phyloP scores from a whole-genome alignment of 202 grass and related monocot species.

The Cymbopogon flexuosus region DNA sequence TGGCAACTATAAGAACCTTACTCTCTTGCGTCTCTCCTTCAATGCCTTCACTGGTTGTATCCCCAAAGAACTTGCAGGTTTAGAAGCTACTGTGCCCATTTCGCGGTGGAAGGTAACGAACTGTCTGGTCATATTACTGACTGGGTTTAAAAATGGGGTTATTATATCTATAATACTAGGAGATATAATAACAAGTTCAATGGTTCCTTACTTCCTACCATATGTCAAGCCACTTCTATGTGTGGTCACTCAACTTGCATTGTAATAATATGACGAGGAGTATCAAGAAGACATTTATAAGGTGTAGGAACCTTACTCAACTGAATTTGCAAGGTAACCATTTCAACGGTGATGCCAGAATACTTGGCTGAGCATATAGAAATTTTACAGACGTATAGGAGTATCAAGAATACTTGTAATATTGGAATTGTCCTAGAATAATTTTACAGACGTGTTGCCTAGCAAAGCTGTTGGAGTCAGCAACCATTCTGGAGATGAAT shows the following conservation, averaged over 20 bases:
- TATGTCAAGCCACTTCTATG: slow-evolving; percentile 53
- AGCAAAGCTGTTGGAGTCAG: slow-evolving; percentile 50
- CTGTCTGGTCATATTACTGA: slow-evolving; percentile 50
- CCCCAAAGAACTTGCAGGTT: slow-evolving; percentile 27
- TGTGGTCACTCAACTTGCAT: slow-evolving; percentile 38
- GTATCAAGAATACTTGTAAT: no score
- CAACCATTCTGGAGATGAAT: slow-evolving; percentile 47
- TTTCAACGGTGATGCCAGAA: slow-evolving; percentile 56
- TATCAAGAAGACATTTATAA: no score
- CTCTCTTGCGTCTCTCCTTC: background rate
- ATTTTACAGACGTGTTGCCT: slow-evolving; percentile 55
- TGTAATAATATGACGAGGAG: background rate
- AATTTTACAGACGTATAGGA: no score
- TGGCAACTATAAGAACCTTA: slow-evolving; percentile 63
- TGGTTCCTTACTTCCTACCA: slow-evolving; percentile 37
- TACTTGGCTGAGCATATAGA: slow-evolving; percentile 60
- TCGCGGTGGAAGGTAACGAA: slow-evolving; percentile 54
- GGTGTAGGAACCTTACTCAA: no score
- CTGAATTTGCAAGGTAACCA: slow-evolving; percentile 22
- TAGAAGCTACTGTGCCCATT: slow-evolving; percentile 40
- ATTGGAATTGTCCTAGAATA: slow-evolving; percentile 58
- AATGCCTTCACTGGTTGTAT: background rate
- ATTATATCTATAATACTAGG: slow-evolving; percentile 31
- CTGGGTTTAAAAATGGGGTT: slow-evolving; percentile 55
- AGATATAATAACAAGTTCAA: slow-evolving; percentile 50